Conservation (phyloP, 768 basidiomycete genomes). For the Sporobolomyces pararoseus region DNA sequence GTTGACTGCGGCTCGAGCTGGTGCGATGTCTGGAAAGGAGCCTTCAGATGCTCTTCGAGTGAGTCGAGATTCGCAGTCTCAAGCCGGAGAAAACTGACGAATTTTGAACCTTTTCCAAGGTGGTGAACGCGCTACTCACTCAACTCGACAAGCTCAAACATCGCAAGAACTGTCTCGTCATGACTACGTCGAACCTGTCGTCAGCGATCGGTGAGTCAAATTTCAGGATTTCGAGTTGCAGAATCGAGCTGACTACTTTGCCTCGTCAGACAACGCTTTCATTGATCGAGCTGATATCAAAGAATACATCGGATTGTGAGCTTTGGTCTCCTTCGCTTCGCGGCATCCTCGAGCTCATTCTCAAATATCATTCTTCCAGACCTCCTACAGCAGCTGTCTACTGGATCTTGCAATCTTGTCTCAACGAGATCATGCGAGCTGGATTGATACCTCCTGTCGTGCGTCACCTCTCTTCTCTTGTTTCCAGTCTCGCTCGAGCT, state of each 20-base stretch:
- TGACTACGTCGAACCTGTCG: constrained; percentile 92
- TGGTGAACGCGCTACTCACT: constrained; percentile 93
- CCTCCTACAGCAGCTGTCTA: constrained; percentile 89
- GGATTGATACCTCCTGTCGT: constrained; percentile 67
- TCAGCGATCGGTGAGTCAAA: constrained; percentile 78
- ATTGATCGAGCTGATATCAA: constrained; percentile 95
- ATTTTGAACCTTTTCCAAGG: constrained; percentile 55
- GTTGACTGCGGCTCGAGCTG: constrained; percentile 86
- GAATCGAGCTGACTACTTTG: neutral
- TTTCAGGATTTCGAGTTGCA: neutral
- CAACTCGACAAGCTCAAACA: constrained; percentile 94
- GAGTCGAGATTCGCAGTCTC: constrained; percentile 45
- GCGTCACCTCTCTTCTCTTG: constrained; percentile 47
- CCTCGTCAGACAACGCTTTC: constrained; percentile 74
- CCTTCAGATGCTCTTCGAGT: constrained; percentile 90
- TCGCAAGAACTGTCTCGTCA: constrained; percentile 86
- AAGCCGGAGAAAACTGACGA: neutral
- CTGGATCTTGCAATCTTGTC: constrained; percentile 77
- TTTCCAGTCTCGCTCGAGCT: neutral
- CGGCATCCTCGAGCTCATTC: neutral
- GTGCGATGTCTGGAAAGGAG: constrained; percentile 91
- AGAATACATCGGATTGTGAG: constrained; percentile 59
- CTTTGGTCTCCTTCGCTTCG: neutral
- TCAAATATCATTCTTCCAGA: neutral
- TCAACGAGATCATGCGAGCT: constrained; percentile 71